Evolutionary conservation across 1,139 yeast species (phyloP).

Genomic region (Blastobotrys raffinosifermentans): DNA sequence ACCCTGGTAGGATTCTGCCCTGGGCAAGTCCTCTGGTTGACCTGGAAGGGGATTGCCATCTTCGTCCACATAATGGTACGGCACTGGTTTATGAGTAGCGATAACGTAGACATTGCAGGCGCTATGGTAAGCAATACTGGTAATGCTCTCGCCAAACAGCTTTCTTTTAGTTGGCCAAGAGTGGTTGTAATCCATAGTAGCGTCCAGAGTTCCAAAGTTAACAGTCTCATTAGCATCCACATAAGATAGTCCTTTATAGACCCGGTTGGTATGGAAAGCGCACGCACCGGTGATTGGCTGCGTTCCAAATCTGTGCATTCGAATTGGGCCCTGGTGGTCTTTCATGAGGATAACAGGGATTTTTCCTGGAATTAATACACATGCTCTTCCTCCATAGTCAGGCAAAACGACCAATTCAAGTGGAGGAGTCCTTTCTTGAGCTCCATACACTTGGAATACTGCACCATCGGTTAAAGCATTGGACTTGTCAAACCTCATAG

Average conservation of each 20-base stretch:
- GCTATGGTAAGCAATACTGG: conserved; percentile 67
- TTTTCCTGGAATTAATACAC: conserved; percentile 60
- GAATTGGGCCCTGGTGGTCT: conserved; percentile 57
- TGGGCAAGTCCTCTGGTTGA: conserved; percentile 43
- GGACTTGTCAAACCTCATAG: not conserved
- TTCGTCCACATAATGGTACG: conserved; percentile 67
- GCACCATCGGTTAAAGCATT: not conserved
- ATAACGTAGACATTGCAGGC: conserved; percentile 58
- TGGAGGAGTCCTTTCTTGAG: not conserved
- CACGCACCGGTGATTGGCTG: conserved; percentile 38
- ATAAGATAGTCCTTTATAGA: conserved; percentile 55
- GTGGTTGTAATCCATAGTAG: conserved; percentile 19
- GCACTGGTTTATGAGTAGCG: conserved; percentile 55
- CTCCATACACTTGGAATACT: not conserved
- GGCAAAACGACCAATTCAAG: not conserved
- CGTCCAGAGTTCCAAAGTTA: conserved; percentile 29
- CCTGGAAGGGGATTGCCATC: conserved; percentile 66
- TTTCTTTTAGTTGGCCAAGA: conserved; percentile 23
- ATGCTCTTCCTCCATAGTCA: not conserved
- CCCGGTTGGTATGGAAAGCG: conserved; percentile 28
- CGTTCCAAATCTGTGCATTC: conserved; percentile 62
- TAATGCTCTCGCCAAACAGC: conserved; percentile 53
- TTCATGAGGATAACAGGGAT: conserved; percentile 66
- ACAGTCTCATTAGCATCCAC: conserved; percentile 61
- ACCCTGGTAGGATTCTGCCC: conserved; percentile 54